phyloP scores from a whole-genome alignment of 495 filamentous ascomycete species.

The Penicillium lividum region DNA sequence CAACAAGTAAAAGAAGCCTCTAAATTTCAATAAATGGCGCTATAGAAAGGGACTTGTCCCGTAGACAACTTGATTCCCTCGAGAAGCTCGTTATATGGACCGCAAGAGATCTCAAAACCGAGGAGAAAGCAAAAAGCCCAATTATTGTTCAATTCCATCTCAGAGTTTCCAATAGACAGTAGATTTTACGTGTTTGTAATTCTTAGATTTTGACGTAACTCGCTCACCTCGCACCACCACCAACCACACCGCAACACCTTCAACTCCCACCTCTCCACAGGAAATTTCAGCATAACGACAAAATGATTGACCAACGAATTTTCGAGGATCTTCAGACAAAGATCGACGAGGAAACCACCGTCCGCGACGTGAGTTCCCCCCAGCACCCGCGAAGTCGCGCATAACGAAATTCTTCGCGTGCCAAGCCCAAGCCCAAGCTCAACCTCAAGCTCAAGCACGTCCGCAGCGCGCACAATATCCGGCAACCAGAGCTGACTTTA shows the following conservation, averaged over 20 bases:
- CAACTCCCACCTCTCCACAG: slow-evolving; percentile 9
- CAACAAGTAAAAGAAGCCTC: not conserved
- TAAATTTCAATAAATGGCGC: not conserved
- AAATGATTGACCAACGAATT: slow-evolving; percentile 74
- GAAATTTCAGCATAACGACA: slow-evolving; percentile 13
- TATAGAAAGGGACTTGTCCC: not conserved
- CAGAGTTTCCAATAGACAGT: not conserved
- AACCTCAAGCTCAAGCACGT: slow-evolving; percentile 11
- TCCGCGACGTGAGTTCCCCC: slow-evolving; percentile 66
- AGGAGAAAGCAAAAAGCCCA: not conserved
- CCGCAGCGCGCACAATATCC: slow-evolving; percentile 10
- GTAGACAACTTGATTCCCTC: not conserved
- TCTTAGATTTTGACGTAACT: slow-evolving; percentile 27
- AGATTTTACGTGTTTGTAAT: not conserved
- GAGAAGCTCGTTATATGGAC: not conserved
- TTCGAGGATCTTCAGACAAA: slow-evolving; percentile 86
- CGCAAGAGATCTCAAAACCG: not conserved
- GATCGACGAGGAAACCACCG: slow-evolving; percentile 80
- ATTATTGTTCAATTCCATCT: not conserved
- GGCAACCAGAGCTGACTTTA: slow-evolving; percentile 15
- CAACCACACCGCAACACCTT: slow-evolving; percentile 14
- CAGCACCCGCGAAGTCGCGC: slow-evolving; percentile 12
- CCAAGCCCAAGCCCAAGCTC: slow-evolving; percentile 20
- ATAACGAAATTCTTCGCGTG: slow-evolving; percentile 23
- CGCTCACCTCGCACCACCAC: slow-evolving; percentile 15